Conservation (phyloP, 1,284 basidiomycete genomes). For the Ustilago bromivora region DNA sequence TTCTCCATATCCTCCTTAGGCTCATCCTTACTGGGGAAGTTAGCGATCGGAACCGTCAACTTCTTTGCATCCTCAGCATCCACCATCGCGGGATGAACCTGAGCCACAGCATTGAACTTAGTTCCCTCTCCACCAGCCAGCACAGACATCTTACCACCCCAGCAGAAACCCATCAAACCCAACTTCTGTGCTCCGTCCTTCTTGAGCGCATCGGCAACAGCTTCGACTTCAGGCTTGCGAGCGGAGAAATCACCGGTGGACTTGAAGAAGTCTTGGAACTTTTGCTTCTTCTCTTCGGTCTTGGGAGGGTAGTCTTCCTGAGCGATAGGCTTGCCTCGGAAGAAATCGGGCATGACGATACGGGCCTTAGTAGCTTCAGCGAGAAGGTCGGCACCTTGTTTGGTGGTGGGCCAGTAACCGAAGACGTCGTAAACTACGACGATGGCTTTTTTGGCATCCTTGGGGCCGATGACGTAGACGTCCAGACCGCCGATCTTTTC, state of each 20-base stretch:
- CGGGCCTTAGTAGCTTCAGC: constrained; percentile 70
- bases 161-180: constrained; percentile 72
- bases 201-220: constrained; percentile 73
- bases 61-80: constrained; percentile 74
- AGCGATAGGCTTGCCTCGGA: constrained; percentile 74
- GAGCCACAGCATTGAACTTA: constrained; percentile 54
- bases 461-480: constrained; percentile 67
- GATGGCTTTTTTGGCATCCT: constrained; percentile 73
- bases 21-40: constrained; percentile 77
- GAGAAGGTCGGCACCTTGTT: constrained; percentile 75
- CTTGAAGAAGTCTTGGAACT: constrained; percentile 72
- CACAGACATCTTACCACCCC: constrained; percentile 59
- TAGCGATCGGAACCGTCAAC: constrained; percentile 74
- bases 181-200: constrained; percentile 73
- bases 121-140: constrained; percentile 49
- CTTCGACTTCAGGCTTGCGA: constrained; percentile 72
- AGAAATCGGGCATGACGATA: constrained; percentile 78
- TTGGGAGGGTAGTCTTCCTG: constrained; percentile 74
- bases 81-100: constrained; percentile 72
- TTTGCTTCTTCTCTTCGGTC: constrained; percentile 70
- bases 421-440: constrained; percentile 78
- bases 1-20: constrained; percentile 72
- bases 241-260: constrained; percentile 70
- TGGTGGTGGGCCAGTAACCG: constrained; percentile 73
- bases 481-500: constrained; percentile 56